A percentile compares a stretch with the other conserved stretches of the same genome.
Conservation (phyloP, 2,329 filamentous ascomycete species). For the Trichoderma atrobrunneum region DNA sequence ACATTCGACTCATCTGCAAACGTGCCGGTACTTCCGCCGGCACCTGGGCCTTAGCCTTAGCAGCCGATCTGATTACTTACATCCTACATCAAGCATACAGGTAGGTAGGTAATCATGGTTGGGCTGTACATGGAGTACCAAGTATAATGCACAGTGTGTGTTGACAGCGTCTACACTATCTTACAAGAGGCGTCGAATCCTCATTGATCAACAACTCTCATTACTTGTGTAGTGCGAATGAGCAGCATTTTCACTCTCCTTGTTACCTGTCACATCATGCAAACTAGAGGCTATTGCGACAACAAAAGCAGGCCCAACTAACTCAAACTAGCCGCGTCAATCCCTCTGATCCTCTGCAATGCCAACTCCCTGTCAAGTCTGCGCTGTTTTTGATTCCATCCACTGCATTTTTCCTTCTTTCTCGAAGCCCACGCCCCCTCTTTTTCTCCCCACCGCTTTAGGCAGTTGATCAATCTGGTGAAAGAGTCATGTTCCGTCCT, state of each 20-base stretch:
- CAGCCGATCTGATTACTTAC: conserved; percentile 2
- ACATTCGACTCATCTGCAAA: neutral
- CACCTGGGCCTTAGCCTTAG: neutral
- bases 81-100: neutral
- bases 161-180: neutral
- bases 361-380: neutral
- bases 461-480: neutral
- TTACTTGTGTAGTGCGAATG: no score
- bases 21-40: conserved; percentile 11
- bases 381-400: neutral
- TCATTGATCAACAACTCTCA: neutral
- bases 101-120: neutral
- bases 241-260: neutral
- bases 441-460: neutral
- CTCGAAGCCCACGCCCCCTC: neutral
- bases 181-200: neutral
- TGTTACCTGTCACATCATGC: neutral
- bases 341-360: neutral
- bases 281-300: neutral
- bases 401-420: neutral
- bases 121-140: neutral
- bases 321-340: neutral
- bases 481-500: neutral
- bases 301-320: neutral
- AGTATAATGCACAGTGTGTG: neutral